Base-by-base conservation (phyloP, 2,329 filamentous ascomycete genomes). In the Paecilomyces fulvus region DNA sequence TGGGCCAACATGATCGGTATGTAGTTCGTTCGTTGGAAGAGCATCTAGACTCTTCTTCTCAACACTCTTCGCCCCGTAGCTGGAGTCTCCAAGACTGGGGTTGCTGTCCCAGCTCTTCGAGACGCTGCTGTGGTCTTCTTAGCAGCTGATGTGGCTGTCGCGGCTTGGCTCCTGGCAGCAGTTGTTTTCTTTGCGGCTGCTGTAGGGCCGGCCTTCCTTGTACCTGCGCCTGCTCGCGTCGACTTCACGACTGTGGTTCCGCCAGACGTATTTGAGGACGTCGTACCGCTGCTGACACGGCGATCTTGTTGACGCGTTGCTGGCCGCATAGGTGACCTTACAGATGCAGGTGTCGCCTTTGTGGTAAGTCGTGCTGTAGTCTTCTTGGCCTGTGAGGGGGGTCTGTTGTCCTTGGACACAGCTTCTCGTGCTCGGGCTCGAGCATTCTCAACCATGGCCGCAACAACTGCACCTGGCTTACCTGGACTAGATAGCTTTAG, bases 401-500 rank as follows among this genome's bases (percentile, higher is more conserved):
- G 64, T 30, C 64, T 60, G 54, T 59, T 62, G 51, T 68, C 67
- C 56, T 63, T 68, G 46, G 62, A 59, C 3, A 66, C 64, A 43
- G 57, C 61, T 53, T 62, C 62, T 21, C 62, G 66, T 14, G 65
- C 60, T 33, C 65, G 61, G 21, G 65, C 59, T 20, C 61, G 63
- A 31, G 65, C 61, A 43, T 60, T 58, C 25, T 60, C 58, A 17
- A 61, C 61, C 60, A 59, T 59, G 0, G 62, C 51, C 7, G 56
- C 21, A 49, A 59, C 63, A 14, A 63, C 60, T 1, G 66, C 62
- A 6, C 66, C 61, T 14, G 65, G 65, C 46, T 72, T 72, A 20
- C 74, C 62, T 14, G 72, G 71, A 52, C 72, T 75, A 1, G 75
- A 75, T 2, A 73, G 74, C 66, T 89, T 88, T n/a, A 83, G 65